Conservation (phyloP, 805 yeast genomes). For the Kazachstania psychrophila region DNA sequence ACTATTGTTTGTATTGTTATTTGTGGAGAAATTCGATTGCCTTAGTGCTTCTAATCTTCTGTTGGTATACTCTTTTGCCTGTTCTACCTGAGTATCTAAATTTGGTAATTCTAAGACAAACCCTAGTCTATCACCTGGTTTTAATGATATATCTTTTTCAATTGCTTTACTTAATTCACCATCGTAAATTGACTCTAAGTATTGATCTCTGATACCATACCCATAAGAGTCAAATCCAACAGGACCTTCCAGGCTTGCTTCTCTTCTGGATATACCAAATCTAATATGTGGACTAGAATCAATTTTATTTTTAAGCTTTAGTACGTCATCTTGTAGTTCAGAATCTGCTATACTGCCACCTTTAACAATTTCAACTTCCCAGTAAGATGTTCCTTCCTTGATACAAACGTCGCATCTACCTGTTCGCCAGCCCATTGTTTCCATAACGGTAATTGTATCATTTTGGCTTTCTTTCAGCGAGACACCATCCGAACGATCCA, state of each 20-base stretch:
- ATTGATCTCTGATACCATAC: conserved; percentile 75
- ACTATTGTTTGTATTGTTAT: neutral
- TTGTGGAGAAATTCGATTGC: neutral
- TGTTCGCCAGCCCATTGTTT: conserved; percentile 71
- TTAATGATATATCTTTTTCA: conserved; percentile 36
- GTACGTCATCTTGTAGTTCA: conserved; percentile 1
- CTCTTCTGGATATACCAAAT: conserved; percentile 74
- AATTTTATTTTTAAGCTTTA: conserved; percentile 17
- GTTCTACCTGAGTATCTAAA: conserved; percentile 35
- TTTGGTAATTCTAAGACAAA: conserved; percentile 62
- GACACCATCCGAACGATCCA: conserved; percentile 59
- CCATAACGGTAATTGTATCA: conserved; percentile 38
- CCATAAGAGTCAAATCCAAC: conserved; percentile 94
- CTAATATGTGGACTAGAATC: conserved; percentile 51
- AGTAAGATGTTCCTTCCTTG: conserved; percentile 69
- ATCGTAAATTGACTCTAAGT: conserved; percentile 63
- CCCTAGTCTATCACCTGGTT: conserved; percentile 77
- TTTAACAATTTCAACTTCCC: conserved; percentile 57
- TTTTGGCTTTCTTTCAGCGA: conserved; percentile 31
- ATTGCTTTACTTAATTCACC: conserved; percentile 36
- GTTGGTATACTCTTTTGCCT: conserved; percentile 33
- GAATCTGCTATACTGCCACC: conserved; percentile 17
- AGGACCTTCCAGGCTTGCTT: conserved; percentile 87
- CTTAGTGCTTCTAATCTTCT: conserved; percentile 23
- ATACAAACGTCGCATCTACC: conserved; percentile 66